Percentiles rank a stretch among this genome's conserved stretches.
These are phyloP conservation scores for Rhypophila decipiens DNA, from an alignment of 495 filamentous ascomycete genomes.

Conservation along the genomic window DNA sequence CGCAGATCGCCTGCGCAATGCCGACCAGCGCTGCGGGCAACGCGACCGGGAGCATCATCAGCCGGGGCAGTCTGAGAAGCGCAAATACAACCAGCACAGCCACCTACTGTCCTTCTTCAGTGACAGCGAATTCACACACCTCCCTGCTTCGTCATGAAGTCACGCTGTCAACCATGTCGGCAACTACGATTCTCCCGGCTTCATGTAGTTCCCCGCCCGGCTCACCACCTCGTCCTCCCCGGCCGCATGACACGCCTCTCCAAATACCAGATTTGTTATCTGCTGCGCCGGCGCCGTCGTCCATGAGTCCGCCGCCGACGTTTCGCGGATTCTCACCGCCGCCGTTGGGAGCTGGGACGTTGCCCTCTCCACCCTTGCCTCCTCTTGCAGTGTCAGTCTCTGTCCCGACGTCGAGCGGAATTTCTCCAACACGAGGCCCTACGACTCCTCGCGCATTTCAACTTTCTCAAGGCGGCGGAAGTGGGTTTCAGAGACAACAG, in stretches of 20 bases:
- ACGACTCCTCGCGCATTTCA: too few relatives aligned
- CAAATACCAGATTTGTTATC: conserved; percentile 26
- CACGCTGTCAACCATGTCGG: background rate
- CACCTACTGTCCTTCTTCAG: too few relatives aligned
- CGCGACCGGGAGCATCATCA: conserved; percentile 2
- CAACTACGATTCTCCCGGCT: background rate
- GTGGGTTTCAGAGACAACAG: too few relatives aligned
- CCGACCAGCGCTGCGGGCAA: conserved; percentile 3
- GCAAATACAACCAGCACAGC: too few relatives aligned
- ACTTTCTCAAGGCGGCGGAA: too few relatives aligned
- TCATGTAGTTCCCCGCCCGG: background rate
- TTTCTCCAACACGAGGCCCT: background rate
- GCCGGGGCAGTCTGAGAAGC: too few relatives aligned
- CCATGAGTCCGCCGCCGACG: conserved; percentile 14
- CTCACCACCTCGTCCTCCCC: conserved; percentile 23
- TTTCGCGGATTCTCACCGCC: conserved; percentile 12
- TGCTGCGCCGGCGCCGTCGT: conserved; percentile 9
- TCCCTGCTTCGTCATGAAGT: conserved; percentile 17
- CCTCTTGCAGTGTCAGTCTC: background rate
- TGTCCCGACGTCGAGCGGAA: background rate
- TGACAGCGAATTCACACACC: too few relatives aligned
- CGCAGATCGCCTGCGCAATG: background rate
- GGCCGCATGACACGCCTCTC: conserved; percentile 24
- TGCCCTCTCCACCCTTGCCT: background rate
- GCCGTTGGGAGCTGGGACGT: background rate